Evolutionary conservation across 306 rosid species (phyloP), one percentile per base, ranked within the genome.

Genomic region (Hylodesmum podocarpum): DNA sequence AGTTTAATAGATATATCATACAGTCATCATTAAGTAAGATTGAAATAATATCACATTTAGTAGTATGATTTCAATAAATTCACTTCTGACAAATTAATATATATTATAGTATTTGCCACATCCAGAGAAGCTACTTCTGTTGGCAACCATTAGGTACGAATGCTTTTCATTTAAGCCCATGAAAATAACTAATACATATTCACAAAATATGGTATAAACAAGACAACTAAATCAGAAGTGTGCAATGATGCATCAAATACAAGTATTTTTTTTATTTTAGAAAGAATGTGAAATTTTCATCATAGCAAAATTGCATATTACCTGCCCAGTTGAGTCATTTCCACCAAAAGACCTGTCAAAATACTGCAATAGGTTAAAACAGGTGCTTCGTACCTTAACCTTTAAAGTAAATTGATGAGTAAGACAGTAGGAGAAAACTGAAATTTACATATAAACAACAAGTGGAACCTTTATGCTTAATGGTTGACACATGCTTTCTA

Each of bases 301-400:
- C 39, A 39, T 47, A 75, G 31, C 34, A 80, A 80, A 87, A 73
- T 68, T 68, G 75, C 50, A 28, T 85, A n/a, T 33, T 62, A 95
- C 99, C 96, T 90, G 97, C 24, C 92, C 96, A 34, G 79, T 78
- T 76, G 89, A 80, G 70, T 92, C 99, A 44, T 76, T 90, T 74
- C 96, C 97, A 78, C 82, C 53, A 16, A 92, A 87, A 78, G 58
- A 84, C 85, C 99, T 95, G 89, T 67, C 88, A 19, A 62, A 73
- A 82, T 46, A 75, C 33, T 79, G 71, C 7, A 57, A 71, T 27
- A 78, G 70, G 80, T 88, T 62, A 88, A 79, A 80, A 72, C 28
- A 51, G 6, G 9, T 59, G 69, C 29, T 81, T n/a, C 11, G 8
- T 24, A 40, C n/a, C 44, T 55, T 37, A 36, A 33, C 33, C 49